Percentiles rank a stretch among this genome's conserved stretches.
phyloP scores from a whole-genome alignment of 345 rosid genomes.

The Gossypium arboreum region DNA sequence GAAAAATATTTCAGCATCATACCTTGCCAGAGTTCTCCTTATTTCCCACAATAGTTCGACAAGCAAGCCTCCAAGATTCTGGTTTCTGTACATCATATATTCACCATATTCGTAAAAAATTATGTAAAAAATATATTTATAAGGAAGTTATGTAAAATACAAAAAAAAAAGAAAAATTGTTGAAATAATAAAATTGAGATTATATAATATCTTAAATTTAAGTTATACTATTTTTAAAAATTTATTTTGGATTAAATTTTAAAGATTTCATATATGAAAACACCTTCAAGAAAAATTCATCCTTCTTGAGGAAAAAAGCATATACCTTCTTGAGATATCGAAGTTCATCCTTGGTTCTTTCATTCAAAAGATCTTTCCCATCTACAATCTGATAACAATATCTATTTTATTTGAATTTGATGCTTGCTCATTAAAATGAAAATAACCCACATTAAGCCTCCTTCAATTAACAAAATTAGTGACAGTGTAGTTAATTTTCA shows the following conservation, averaged over 20 bases:
- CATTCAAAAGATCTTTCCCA: constrained; percentile 73
- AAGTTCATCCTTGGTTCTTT: constrained; percentile 66
- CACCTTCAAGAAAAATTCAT: too few species aligned
- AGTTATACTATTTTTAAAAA: too few species aligned
- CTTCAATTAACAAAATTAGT: not conserved
- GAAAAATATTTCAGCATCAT: not conserved
- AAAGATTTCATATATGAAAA: too few species aligned
- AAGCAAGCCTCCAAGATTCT: constrained; percentile 87
- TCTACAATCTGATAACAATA: constrained; percentile 54
- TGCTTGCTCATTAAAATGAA: not conserved
- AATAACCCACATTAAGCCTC: not conserved
- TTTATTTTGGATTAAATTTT: too few species aligned
- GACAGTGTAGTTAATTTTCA: not conserved
- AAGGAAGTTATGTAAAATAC: too few species aligned
- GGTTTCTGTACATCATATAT: constrained; percentile 44
- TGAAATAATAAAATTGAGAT: too few species aligned
- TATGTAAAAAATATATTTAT: too few species aligned
- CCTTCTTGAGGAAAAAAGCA: constrained; percentile 6
- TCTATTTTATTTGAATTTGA: not conserved
- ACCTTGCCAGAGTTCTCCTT: constrained; percentile 87
- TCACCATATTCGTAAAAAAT: too few species aligned
- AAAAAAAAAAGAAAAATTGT: too few species aligned
- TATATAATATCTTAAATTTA: too few species aligned
- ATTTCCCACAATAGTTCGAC: constrained; percentile 90
- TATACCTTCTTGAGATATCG: constrained; percentile 61